Conservation (phyloP, 805 yeast species). For the Candida sphagnicola region DNA sequence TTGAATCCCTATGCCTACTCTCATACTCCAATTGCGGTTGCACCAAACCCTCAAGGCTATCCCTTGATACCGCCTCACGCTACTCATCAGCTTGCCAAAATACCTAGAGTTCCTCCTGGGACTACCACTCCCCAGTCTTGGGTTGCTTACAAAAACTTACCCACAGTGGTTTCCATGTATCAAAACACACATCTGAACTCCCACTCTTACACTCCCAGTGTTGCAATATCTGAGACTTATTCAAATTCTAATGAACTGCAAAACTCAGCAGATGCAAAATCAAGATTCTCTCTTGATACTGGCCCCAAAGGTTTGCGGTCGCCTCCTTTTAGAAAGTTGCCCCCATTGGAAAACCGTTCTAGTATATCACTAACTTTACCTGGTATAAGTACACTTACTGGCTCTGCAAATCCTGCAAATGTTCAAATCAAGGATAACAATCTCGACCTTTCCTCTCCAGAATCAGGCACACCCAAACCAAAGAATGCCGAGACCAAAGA, state of each 20-base stretch:
- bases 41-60: too few relatives aligned
- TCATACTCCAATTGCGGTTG: too few relatives aligned
- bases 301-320: neutral
- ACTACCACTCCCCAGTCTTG: too few relatives aligned
- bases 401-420: neutral
- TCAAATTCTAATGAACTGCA: neutral
- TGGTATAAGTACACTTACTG: neutral
- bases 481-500: too few relatives aligned
- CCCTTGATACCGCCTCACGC: too few relatives aligned
- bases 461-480: neutral
- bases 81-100: too few relatives aligned
- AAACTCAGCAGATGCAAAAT: neutral
- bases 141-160: too few relatives aligned
- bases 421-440: neutral
- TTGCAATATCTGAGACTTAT: neutral
- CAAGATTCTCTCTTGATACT: neutral
- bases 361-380: neutral
- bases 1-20: too few relatives aligned
- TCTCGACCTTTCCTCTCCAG: neutral
- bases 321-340: neutral
- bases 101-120: too few relatives aligned
- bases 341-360: constrained; percentile 1
- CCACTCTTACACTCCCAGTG: neutral
- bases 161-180: neutral
- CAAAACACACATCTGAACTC: too few relatives aligned